phyloP scores from a whole-genome alignment of 441 rosid species.

The Raphanus hybrid region DNA sequence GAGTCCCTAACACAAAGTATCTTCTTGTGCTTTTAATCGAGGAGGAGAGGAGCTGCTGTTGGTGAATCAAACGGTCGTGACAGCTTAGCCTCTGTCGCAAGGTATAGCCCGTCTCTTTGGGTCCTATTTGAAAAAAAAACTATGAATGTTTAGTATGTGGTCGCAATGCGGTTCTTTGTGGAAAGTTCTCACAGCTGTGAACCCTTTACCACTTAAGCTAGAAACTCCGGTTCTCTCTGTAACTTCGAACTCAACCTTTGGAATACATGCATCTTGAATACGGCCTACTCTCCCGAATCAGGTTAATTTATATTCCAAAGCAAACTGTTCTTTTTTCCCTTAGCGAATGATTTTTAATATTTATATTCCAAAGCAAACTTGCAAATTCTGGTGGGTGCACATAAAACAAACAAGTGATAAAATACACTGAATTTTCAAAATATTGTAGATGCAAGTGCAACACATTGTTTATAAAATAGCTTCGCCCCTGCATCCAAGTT shows the following conservation, averaged over 20 bases:
- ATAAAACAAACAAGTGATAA: background rate
- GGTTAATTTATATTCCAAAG: background rate
- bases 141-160: background rate
- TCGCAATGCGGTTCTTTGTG: background rate
- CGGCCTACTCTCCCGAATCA: background rate
- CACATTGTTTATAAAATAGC: no score
- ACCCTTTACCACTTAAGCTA: no score
- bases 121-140: background rate
- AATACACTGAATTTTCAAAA: background rate
- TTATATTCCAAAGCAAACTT: no score
- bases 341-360: no score
- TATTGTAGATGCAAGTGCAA: background rate
- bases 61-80: background rate
- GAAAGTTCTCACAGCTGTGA: no score
- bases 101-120: background rate
- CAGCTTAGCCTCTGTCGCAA: background rate
- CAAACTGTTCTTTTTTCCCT: background rate
- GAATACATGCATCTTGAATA: no score
- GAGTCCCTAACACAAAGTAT: no score
- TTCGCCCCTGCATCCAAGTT: background rate
- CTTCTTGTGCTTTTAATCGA: no score
- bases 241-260: background rate
- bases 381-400: background rate
- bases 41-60: background rate
- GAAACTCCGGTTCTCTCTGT: background rate